A percentile compares a stretch with the other conserved stretches of the same genome.
Conservation (phyloP, 1,139 yeast genomes). For the Protomyces arabidopsidicola region DNA sequence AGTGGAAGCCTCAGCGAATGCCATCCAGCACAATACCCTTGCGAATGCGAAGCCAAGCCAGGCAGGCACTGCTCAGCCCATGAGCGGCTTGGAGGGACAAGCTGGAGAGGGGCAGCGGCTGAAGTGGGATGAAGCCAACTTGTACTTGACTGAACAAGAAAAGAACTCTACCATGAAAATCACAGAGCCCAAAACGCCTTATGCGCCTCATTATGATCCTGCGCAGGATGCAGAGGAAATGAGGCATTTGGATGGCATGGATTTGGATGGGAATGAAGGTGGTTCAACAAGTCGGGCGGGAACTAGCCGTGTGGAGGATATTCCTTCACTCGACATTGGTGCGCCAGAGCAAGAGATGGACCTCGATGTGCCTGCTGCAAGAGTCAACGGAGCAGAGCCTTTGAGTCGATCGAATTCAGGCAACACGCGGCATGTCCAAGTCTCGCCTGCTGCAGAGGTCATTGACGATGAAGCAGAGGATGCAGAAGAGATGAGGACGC, state of each 20-base stretch:
- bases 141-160: slow-evolving; percentile 63
- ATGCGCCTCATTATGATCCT: slow-evolving; percentile 87
- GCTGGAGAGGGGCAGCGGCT: slow-evolving; percentile 42
- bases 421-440: slow-evolving; percentile 36
- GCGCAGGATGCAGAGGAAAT: slow-evolving; percentile 69
- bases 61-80: neutral
- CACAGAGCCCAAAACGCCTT: slow-evolving; percentile 97
- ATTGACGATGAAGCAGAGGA: slow-evolving; percentile 42
- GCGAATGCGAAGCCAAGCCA: slow-evolving; percentile 6
- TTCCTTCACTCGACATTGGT: slow-evolving; percentile 31
- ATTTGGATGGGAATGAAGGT: slow-evolving; percentile 39
- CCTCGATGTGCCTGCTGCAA: slow-evolving; percentile 21
- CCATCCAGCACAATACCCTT: slow-evolving; percentile 16
- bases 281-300: neutral
- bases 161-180: slow-evolving; percentile 74
- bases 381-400: neutral
- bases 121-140: slow-evolving; percentile 70
- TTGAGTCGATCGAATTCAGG: neutral
- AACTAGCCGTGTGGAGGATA: slow-evolving; percentile 23
- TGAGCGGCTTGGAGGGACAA: neutral
- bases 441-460: slow-evolving; percentile 38
- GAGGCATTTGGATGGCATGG: slow-evolving; percentile 51
- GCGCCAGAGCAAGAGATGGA: slow-evolving; percentile 28
- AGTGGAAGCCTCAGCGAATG: neutral
- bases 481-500: slow-evolving; percentile 33